phyloP scores from a whole-genome alignment of 225 moss, liverwort and hornwort species.

The Anthoceros angustus region DNA sequence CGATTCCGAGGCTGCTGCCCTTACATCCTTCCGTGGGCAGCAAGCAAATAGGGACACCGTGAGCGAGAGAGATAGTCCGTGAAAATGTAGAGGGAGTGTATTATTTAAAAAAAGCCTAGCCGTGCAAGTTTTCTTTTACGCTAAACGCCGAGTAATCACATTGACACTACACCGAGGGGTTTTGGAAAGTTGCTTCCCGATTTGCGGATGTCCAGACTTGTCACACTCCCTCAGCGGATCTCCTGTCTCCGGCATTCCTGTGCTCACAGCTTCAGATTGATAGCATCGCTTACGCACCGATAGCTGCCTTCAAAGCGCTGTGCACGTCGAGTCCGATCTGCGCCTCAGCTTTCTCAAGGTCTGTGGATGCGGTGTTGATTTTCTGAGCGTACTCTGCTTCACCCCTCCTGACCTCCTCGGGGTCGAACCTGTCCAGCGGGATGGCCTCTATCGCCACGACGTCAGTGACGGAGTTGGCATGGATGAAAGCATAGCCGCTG shows the following conservation, averaged over 20 bases:
- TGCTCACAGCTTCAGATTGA: no score
- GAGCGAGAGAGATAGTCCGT: no score
- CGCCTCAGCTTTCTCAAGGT: conserved; percentile 76
- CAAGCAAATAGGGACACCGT: no score
- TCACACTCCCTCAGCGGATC: no score
- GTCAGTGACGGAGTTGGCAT: conserved; percentile 60
- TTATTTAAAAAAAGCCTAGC: no score
- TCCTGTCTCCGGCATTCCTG: no score
- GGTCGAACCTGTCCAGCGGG: conserved; percentile 57
- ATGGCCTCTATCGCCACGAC: conserved; percentile 51
- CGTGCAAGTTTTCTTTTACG: no score
- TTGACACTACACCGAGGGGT: no score
- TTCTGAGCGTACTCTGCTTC: conserved; percentile 54
- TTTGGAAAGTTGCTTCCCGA: no score
- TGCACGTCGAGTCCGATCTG: conserved; percentile 74
- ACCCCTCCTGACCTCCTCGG: conserved; percentile 50
- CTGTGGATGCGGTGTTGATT: conserved; percentile 43
- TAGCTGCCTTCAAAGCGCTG: conserved; percentile 28
- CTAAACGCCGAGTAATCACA: no score
- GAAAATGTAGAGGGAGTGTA: no score
- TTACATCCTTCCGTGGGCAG: background rate
- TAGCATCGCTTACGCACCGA: background rate
- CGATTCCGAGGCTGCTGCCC: background rate
- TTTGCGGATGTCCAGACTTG: no score
- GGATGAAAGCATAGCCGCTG: conserved; percentile 71